These are phyloP conservation scores for Breynia disticha DNA, from an alignment of 441 rosid genomes.

Conservation along the genomic window DNA sequence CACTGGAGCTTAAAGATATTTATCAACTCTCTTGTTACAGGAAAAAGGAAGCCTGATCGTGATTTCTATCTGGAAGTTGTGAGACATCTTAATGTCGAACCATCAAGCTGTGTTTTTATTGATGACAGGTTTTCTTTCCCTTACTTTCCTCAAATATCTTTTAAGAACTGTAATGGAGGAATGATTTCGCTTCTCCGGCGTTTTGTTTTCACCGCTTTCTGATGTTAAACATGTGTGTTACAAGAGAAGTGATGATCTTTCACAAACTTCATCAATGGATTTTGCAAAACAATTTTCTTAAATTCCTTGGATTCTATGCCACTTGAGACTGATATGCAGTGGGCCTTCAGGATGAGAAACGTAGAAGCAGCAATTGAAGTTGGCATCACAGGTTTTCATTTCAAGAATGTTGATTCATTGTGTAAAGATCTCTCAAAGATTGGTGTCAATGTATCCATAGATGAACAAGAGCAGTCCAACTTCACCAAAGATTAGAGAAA, in stretches of 20 bases:
- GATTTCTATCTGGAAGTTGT: constrained; percentile 51
- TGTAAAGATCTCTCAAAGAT: constrained; percentile 37
- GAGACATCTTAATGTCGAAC: constrained; percentile 56
- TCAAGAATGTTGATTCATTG: constrained; percentile 46
- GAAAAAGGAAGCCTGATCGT: constrained; percentile 91
- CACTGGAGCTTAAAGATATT: not conserved
- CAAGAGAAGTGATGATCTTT: no score
- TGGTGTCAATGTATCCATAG: constrained; percentile 35
- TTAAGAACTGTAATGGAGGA: not conserved
- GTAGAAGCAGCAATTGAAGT: constrained; percentile 63
- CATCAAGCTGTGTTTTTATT: constrained; percentile 60
- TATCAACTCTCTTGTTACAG: constrained; percentile 20
- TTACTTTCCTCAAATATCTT: not conserved
- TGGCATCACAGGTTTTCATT: constrained; percentile 64
- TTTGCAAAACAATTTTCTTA: no score
- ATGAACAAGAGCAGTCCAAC: constrained; percentile 4
- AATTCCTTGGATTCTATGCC: not conserved
- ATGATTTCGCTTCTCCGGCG: not conserved
- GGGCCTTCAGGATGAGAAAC: constrained; percentile 43
- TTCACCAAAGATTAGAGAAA: no score
- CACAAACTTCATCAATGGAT: no score
- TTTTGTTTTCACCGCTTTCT: not conserved
- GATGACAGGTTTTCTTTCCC: constrained; percentile 57
- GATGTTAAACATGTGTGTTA: not conserved
- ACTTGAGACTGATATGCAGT: not conserved